A percentile compares a stretch with the other conserved stretches of the same genome.
These are phyloP conservation scores for Dalbergia oliveri DNA, from an alignment of 306 rosid genomes.

Conservation along the genomic window DNA sequence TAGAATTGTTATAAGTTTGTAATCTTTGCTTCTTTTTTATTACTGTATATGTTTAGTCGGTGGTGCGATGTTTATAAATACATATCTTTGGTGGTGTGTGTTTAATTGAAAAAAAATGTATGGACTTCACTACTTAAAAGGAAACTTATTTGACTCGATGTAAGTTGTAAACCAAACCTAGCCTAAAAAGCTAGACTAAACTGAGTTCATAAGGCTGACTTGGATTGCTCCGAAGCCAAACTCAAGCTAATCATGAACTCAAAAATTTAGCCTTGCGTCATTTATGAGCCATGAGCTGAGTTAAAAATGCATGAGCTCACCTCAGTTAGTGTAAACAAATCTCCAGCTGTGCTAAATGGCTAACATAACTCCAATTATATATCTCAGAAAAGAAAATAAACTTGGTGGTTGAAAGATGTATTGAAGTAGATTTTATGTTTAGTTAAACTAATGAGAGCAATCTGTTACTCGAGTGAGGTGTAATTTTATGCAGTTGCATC, in stretches of 20 bases:
- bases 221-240: too few relatives aligned
- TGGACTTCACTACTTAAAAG: background rate
- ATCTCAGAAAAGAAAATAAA: background rate
- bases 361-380: background rate
- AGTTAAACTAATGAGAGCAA: too few relatives aligned
- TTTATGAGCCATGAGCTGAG: background rate
- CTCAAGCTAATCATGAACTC: background rate
- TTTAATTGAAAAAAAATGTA: background rate
- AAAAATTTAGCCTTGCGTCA: background rate
- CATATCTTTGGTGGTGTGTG: background rate
- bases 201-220: background rate
- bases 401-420: background rate
- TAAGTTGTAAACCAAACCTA: background rate
- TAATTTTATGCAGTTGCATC: background rate
- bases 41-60: background rate
- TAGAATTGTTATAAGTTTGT: background rate
- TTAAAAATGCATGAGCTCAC: background rate
- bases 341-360: background rate
- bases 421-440: background rate
- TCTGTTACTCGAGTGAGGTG: too few relatives aligned
- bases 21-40: background rate
- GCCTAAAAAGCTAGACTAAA: background rate
- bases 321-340: background rate
- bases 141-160: background rate
- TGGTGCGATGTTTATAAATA: background rate